Conservation (phyloP, 1,284 basidiomycete genomes). For the Megacollybia platyphylla region DNA sequence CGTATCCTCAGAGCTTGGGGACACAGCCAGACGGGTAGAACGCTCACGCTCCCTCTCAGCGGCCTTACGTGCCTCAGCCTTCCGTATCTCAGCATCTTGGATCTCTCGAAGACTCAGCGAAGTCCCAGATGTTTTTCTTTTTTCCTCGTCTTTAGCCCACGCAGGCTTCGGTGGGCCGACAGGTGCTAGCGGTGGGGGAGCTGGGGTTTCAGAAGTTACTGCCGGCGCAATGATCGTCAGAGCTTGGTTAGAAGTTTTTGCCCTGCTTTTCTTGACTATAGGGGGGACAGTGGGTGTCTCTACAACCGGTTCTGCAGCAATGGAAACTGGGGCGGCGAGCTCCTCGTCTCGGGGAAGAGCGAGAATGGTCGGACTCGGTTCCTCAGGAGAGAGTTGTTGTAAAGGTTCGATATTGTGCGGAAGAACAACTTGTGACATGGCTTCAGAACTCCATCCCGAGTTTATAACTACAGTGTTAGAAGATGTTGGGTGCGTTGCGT, state of each 20-base stretch:
- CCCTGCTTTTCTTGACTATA: no score
- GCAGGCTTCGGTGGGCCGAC: constrained; percentile 30
- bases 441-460: constrained; percentile 10
- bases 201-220: background rate
- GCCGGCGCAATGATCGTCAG: no score
- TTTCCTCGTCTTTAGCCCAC: constrained; percentile 60
- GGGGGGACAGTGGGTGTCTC: no score
- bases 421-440: constrained; percentile 1
- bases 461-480: constrained; percentile 12
- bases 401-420: no score
- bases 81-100: constrained; percentile 85
- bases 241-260: no score
- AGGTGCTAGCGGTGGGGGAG: background rate
- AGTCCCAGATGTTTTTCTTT: constrained; percentile 26
- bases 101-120: constrained; percentile 85
- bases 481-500: constrained; percentile 19
- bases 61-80: constrained; percentile 62
- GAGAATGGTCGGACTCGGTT: no score
- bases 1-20: constrained; percentile 35
- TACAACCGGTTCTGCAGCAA: no score
- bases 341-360: no score
- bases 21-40: constrained; percentile 28
- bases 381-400: no score
- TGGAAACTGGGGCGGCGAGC: no score
- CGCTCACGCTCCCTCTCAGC: constrained; percentile 55